Evolutionary conservation across 2,329 filamentous ascomycete species (phyloP), one percentile per base, ranked within the genome.

Genomic region (Botryotinia globosa): DNA sequence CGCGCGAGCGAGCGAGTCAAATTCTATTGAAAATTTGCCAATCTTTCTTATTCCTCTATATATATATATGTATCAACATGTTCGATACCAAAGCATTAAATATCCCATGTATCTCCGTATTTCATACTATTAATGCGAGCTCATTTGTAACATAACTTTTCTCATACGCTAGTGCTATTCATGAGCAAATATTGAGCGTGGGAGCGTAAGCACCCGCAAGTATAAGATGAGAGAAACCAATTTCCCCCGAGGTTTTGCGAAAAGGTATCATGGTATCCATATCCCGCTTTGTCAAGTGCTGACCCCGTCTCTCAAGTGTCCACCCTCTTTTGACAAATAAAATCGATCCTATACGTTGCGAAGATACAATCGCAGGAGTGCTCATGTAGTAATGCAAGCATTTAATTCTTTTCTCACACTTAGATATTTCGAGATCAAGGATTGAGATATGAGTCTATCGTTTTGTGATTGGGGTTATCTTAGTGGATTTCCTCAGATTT

Each of bases 161-260:
- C n/a, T 16, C 12, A 54, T 54, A 54, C 12, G 25, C 25, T 54
- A 54, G 48, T 18, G 51, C 12, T 8, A 9, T 4, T 4, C 6
- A 16, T 29, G 51, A 54, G 51, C 8, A 9, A 1, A 54, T 29
- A 4, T 54, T 1, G 6, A 54, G 25, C 51, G n/a, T 54, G 25
- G 2, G 1, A 29, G 51, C 51, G 14, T 6, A 54, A n/a, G 25
- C 12, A 29, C 3, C 1, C 1, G n/a, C 0, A 29, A 54, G 6
- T 29, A 54, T 4, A 54, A 29, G 12, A 54, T 8, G 14, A 34
- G 34, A 34, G 34, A 34, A 34, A 34, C 34, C 6, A 34, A 34
- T 34, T 34, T 34, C 34, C 5, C 34, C 34, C 34, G 34, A 34
- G 34, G 4, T 34, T 34, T 34, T 34, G 4, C 12, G 25, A 14